phyloP scores from a whole-genome alignment of 768 basidiomycete genomes.

The Pisolithus orientalis region DNA sequence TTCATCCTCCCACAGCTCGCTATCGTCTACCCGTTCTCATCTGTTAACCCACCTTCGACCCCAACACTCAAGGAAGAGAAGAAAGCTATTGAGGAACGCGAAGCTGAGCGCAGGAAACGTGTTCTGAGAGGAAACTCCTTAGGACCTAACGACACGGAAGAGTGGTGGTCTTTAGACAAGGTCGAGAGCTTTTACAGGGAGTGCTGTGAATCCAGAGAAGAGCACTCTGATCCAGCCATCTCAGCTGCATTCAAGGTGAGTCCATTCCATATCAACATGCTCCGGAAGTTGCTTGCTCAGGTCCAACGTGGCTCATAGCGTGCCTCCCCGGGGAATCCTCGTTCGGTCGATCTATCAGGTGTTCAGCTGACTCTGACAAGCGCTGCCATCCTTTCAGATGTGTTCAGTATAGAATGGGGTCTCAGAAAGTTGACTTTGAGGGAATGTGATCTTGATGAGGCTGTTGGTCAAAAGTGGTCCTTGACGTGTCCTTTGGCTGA shows the following conservation, averaged over 20 bases:
- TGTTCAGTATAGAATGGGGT: constrained; percentile 91
- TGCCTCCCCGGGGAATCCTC: constrained; percentile 49
- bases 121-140: constrained; percentile 54
- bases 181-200: constrained; percentile 85
- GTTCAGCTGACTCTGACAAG: constrained; percentile 64
- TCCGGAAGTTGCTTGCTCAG: constrained; percentile 7
- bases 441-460: constrained; percentile 83
- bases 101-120: constrained; percentile 58
- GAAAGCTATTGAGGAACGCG: constrained; percentile 68
- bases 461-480: constrained; percentile 36
- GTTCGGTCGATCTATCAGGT: constrained; percentile 74
- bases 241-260: constrained; percentile 66
- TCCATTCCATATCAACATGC: constrained; percentile 10
- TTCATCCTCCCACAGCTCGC: constrained; percentile 85
- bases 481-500: not conserved
- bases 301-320: constrained; percentile 30
- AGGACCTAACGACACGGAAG: constrained; percentile 33
- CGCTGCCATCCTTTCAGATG: constrained; percentile 82
- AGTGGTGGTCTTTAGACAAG: constrained; percentile 83
- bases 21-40: constrained; percentile 87
- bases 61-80: constrained; percentile 78
- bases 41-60: constrained; percentile 75
- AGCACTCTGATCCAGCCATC: constrained; percentile 57
- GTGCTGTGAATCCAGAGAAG: constrained; percentile 75
- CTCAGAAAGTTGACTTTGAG: constrained; percentile 78